These are phyloP conservation scores for Domatiomyces catenatus DNA, from an alignment of 2,329 filamentous ascomycete species.

Conservation along the genomic window DNA sequence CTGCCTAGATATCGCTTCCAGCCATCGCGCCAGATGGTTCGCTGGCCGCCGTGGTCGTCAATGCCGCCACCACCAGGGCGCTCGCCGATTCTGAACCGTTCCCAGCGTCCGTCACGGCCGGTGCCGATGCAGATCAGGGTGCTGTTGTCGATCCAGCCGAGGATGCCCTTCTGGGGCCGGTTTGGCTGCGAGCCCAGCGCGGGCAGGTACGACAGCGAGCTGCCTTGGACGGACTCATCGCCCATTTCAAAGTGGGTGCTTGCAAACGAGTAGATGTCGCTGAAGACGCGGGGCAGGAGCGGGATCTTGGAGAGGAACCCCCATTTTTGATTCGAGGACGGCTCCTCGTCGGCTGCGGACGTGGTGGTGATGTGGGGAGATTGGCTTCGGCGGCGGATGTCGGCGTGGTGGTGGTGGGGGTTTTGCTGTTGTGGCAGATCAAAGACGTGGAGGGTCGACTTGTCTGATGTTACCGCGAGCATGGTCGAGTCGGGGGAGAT, in stretches of 20 bases:
- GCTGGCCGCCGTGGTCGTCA: constrained; percentile 47
- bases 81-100: constrained; percentile 63
- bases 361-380: constrained; percentile 9
- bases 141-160: constrained; percentile 68
- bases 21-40: constrained; percentile 53
- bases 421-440: constrained; percentile 48
- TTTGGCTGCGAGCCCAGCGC: constrained; percentile 39
- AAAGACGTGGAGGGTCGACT: constrained; percentile 88
- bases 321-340: constrained; percentile 54
- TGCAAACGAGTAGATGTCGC: constrained; percentile 75
- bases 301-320: constrained; percentile 71
- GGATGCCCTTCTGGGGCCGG: constrained; percentile 60
- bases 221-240: constrained; percentile 42
- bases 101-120: constrained; percentile 69
- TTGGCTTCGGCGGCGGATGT: constrained; percentile 10
- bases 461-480: constrained; percentile 88
- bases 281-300: constrained; percentile 71
- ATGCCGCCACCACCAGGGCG: constrained; percentile 31
- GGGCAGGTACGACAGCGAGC: constrained; percentile 26
- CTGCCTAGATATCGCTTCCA: constrained; percentile 64
- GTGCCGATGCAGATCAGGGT: constrained; percentile 62
- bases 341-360: constrained; percentile 27
- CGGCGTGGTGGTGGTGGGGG: constrained; percentile 20
- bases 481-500: constrained; percentile 70
- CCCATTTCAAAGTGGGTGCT: constrained; percentile 70